These are phyloP conservation scores for Rhinocladiella similis DNA, from an alignment of 2,329 filamentous ascomycete species.

Conservation along the genomic window DNA sequence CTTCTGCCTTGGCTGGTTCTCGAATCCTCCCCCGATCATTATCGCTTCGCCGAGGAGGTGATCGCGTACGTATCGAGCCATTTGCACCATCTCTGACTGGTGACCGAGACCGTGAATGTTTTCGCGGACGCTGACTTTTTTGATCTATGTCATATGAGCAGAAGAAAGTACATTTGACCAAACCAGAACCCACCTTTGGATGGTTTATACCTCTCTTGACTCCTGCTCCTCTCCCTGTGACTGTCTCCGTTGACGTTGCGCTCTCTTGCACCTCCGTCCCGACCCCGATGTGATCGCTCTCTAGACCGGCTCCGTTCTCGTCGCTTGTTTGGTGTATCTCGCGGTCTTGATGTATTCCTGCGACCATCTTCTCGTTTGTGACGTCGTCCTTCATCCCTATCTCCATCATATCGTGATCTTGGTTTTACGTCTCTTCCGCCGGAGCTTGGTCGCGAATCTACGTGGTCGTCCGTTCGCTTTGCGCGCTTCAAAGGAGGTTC, in stretches of 20 bases:
- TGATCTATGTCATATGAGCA: conserved; percentile 11
- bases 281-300: conserved; percentile 34
- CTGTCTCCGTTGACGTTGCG: conserved; percentile 41
- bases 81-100: conserved; percentile 38
- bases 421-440: conserved; percentile 35
- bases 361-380: conserved; percentile 21
- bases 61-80: conserved; percentile 37
- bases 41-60: conserved; percentile 35
- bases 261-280: conserved; percentile 36
- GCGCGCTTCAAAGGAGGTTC: conserved; percentile 55
- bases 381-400: conserved; percentile 14
- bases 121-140: conserved; percentile 32
- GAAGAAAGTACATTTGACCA: neutral
- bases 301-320: conserved; percentile 46
- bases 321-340: conserved; percentile 36
- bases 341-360: conserved; percentile 24
- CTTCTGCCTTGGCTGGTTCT: conserved; percentile 35
- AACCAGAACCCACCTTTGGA: conserved; percentile 39
- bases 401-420: conserved; percentile 24
- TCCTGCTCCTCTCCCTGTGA: conserved; percentile 37
- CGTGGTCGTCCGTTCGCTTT: conserved; percentile 50
- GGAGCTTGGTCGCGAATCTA: conserved; percentile 39
- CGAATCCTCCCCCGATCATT: conserved; percentile 15
- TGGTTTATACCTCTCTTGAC: conserved; percentile 34
- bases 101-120: conserved; percentile 32